Evolutionary conservation across 1,284 basidiomycete genomes (phyloP).

Genomic region (Grifola frondosa): DNA sequence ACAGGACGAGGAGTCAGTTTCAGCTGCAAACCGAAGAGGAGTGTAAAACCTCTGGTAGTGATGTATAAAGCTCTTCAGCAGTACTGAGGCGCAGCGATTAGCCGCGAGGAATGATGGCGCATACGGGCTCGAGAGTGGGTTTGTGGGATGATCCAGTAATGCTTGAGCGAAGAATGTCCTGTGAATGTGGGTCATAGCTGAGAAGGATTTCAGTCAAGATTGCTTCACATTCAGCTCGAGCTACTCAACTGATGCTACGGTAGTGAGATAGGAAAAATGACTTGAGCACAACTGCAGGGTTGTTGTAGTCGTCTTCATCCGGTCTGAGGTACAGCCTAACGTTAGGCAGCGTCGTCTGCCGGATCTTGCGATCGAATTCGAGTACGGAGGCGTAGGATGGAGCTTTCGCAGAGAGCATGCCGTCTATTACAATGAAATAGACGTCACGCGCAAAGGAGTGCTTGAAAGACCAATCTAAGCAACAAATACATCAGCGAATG

Average conservation of each 20-base stretch:
- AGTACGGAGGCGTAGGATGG: constrained; percentile 30
- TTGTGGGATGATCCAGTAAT: constrained; percentile 37
- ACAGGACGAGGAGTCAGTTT: constrained; percentile 3
- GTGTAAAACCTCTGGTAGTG: constrained; percentile 22
- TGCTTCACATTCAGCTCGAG: background rate
- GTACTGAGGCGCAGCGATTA: constrained; percentile 36
- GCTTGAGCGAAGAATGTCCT: constrained; percentile 42
- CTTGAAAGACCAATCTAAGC: constrained; percentile 30
- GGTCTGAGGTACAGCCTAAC: constrained; percentile 29
- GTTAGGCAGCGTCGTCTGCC: constrained; percentile 29
- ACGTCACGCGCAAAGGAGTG: constrained; percentile 27
- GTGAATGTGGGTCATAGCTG: constrained; percentile 38
- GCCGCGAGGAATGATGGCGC: constrained; percentile 42
- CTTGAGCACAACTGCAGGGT: constrained; percentile 29
- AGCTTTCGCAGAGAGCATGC: constrained; percentile 28
- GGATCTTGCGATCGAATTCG: constrained; percentile 31
- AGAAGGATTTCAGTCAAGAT: constrained; percentile 4
- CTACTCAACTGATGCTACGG: constrained; percentile 29
- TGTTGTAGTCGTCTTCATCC: constrained; percentile 30
- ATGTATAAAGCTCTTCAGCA: constrained; percentile 36
- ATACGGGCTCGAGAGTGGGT: constrained; percentile 39
- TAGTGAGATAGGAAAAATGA: constrained; percentile 33
- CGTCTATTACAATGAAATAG: constrained; percentile 25
- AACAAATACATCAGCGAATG: background rate
- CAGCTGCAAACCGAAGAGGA: background rate